Evolutionary conservation across 441 rosid species (phyloP).

Genomic region (Kokia cookei): DNA sequence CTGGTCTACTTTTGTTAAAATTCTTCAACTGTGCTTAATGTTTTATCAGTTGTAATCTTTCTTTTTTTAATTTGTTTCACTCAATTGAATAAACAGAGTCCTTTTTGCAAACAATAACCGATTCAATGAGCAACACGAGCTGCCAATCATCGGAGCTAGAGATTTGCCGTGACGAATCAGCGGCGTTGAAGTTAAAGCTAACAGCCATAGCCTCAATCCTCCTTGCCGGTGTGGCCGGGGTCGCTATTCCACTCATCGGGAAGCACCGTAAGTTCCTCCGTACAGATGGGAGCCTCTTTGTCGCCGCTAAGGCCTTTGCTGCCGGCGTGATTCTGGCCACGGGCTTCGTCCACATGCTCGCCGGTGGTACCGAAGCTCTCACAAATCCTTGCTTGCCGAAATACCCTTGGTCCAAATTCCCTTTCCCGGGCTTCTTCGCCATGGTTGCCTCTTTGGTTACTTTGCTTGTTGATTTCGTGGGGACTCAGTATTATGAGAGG

Average conservation of each 20-base stretch:
- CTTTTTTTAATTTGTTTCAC: neutral
- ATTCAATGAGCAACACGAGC: conserved; percentile 23
- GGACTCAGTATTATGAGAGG: conserved; percentile 79
- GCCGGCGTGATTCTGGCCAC: conserved; percentile 98
- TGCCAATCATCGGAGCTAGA: conserved; percentile 47
- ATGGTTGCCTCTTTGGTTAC: conserved; percentile 74
- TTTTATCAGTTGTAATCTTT: neutral
- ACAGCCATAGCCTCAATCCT: conserved; percentile 76
- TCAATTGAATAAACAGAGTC: conserved; percentile 20
- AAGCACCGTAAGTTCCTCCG: conserved; percentile 49
- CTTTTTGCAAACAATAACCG: conserved; percentile 16
- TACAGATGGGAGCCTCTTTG: conserved; percentile 51
- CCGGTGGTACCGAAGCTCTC: conserved; percentile 54
- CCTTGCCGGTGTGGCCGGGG: conserved; percentile 52
- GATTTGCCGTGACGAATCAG: conserved; percentile 49
- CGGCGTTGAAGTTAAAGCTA: conserved; percentile 52
- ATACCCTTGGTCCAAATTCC: conserved; percentile 75
- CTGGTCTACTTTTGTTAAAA: neutral
- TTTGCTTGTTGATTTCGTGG: conserved; percentile 71
- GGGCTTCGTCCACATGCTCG: conserved; percentile 86
- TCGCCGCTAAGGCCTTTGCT: conserved; percentile 83
- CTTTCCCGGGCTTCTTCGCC: conserved; percentile 85
- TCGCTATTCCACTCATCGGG: conserved; percentile 67
- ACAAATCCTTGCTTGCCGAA: conserved; percentile 64
- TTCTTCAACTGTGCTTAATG: neutral